A percentile compares a stretch with the other conserved stretches of the same genome.
phyloP scores from a whole-genome alignment of 371 early-diverging fungal genomes.

The Haplosporangium sp. region DNA sequence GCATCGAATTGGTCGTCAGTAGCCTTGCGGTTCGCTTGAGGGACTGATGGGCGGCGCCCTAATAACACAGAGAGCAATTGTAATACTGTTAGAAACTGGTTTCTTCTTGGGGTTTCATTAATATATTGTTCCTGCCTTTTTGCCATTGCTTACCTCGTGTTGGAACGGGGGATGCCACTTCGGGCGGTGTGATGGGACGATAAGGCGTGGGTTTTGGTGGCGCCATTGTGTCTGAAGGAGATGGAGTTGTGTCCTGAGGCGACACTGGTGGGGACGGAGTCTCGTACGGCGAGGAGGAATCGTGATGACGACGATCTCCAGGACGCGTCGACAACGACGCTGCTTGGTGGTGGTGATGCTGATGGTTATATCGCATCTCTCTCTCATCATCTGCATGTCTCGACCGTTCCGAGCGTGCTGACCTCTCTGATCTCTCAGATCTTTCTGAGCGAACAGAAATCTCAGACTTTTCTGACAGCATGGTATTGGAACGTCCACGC shows the following conservation, averaged over 20 bases:
- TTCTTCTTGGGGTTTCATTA: neutral
- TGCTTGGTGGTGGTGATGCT: neutral
- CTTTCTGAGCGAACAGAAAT: slow-evolving; percentile 5
- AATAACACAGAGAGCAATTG: neutral
- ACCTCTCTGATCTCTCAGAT: slow-evolving; percentile 11
- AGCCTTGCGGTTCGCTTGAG: slow-evolving; percentile 13
- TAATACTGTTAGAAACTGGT: neutral
- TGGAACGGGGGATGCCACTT: slow-evolving; percentile 29
- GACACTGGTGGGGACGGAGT: slow-evolving; percentile 45
- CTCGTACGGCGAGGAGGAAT: slow-evolving; percentile 12
- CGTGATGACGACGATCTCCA: slow-evolving; percentile 8
- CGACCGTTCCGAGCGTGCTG: slow-evolving; percentile 11
- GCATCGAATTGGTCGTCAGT: slow-evolving; percentile 58
- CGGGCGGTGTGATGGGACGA: slow-evolving; percentile 40
- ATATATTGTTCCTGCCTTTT: neutral
- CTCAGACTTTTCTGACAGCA: slow-evolving; percentile 17
- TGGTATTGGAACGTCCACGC: slow-evolving; percentile 26
- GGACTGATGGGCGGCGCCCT: slow-evolving; percentile 10
- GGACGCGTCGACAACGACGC: neutral
- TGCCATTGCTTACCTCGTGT: slow-evolving; percentile 20
- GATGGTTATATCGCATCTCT: neutral
- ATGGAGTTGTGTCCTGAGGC: slow-evolving; percentile 4
- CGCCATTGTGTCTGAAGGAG: neutral
- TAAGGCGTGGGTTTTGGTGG: slow-evolving; percentile 1
- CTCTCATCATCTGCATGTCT: slow-evolving; percentile 2